Conservation (phyloP, 306 rosid genomes). For the Ziziphus jujuba region DNA sequence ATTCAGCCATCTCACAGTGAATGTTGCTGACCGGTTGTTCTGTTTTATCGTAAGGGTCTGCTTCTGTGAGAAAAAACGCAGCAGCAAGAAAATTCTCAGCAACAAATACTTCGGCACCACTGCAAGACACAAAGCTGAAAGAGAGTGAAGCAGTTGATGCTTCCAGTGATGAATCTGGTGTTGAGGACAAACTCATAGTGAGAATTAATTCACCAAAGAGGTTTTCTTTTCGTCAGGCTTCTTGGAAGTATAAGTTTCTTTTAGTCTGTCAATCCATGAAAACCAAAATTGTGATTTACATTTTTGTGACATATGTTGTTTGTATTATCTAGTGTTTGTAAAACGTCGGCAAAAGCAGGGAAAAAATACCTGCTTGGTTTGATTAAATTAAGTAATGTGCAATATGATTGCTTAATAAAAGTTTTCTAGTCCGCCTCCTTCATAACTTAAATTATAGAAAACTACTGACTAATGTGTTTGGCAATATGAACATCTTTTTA, state of each 20-base stretch:
- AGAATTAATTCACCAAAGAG: conserved; percentile 92
- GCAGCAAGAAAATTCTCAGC: conserved; percentile 33
- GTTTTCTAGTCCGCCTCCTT: too few species aligned
- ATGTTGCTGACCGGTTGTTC: conserved; percentile 39
- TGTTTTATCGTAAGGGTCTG: conserved; percentile 62
- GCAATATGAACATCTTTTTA: too few species aligned
- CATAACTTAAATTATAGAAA: too few species aligned
- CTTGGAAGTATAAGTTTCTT: conserved; percentile 13
- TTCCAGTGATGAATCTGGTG: conserved; percentile 83
- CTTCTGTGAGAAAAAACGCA: conserved; percentile 41
- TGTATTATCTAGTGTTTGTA: too few species aligned
- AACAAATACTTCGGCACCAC: conserved; percentile 20
- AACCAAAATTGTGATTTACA: too few species aligned
- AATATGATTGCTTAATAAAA: too few species aligned
- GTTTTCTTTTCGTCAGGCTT: conserved; percentile 61
- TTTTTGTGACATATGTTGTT: too few species aligned
- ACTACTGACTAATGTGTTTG: too few species aligned
- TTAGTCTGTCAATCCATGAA: too few species aligned
- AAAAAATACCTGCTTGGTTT: too few species aligned
- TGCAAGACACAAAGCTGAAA: conserved; percentile 29
- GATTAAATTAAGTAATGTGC: too few species aligned
- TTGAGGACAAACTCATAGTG: conserved; percentile 72
- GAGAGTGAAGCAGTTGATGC: conserved; percentile 33
- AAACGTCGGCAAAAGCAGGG: too few species aligned
- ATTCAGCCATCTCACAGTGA: conserved; percentile 36